Evolutionary conservation across 164 flowering plant species (phyloP), one percentile per base, ranked within the genome.

Genomic region (Santalum album): DNA sequence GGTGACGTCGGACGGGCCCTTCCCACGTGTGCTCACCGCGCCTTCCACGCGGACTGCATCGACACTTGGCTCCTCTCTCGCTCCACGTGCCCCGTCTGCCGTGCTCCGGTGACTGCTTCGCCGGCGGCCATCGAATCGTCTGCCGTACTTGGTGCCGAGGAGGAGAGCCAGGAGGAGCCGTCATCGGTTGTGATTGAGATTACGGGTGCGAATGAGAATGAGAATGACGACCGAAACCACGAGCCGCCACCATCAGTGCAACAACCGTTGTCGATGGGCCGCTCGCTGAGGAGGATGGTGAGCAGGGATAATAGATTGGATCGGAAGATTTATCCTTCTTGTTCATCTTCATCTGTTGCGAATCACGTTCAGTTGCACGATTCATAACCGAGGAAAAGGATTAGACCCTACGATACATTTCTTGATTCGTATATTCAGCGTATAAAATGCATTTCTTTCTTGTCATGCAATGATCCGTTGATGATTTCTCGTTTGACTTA

Each of bases 71-170:
- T 76, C 3, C 42, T 55, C 17, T 44, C 67, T 3, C 75, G 70
- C 54, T 49, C 69, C 10, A 76, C 80, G 7, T 76, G 80, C 45
- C 80, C 80, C 1, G 71, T 73, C 25, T 76, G 80, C 65, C 73
- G 80, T 17, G 68, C 69, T 1, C 50, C 21, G 16, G 68, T 0
- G 45, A 17, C 39, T 49, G n/a, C n/a, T n/a, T n/a, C n/a, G n/a
- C n/a, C 58, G 22, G 59, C 65, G 2, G 25, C 64, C 7, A 66
- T 72, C 34, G 57, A 25, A 12, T 19, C 11, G 23, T 12, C 47
- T 10, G 57, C 12, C 11, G 35, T 29, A 9, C 34, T n/a, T n/a
- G n/a, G n/a, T n/a, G n/a, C n/a, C n/a, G n/a, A n/a, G 34, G 34
- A 9, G 9, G 9, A 29, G 34, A 3, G 4, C 34, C 34, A 9